Evolutionary conservation across 352 stramenopile species (phyloP).

Genomic region (Globisporangium cystogenes): DNA sequence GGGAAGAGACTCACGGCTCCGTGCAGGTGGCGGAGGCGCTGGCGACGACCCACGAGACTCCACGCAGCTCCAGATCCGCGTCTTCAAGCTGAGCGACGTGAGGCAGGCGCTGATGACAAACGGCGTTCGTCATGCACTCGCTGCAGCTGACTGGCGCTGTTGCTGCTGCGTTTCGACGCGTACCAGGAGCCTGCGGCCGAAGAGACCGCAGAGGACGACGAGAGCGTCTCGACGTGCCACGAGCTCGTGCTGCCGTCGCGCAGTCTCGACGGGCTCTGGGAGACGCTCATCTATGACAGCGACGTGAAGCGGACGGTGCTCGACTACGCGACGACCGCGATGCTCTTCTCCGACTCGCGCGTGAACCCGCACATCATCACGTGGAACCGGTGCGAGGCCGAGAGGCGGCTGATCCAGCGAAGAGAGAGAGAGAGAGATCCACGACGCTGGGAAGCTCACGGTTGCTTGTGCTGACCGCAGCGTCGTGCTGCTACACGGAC

Average conservation of each 20-base stretch:
- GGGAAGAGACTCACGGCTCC: slow-evolving; percentile 11
- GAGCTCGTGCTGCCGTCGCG: slow-evolving; percentile 63
- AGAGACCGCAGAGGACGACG: slow-evolving; percentile 75
- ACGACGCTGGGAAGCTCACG: too few species aligned
- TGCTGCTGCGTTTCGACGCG: slow-evolving; percentile 11
- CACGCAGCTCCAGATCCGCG: slow-evolving; percentile 45
- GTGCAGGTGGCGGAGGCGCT: slow-evolving; percentile 1
- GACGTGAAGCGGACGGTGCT: slow-evolving; percentile 78
- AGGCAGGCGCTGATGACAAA: slow-evolving; percentile 3
- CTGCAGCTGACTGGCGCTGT: neutral
- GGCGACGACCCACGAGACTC: slow-evolving; percentile 11
- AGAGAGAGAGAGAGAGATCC: too few species aligned
- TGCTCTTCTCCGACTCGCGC: slow-evolving; percentile 85
- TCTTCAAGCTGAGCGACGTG: slow-evolving; percentile 73
- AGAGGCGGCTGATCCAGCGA: too few species aligned
- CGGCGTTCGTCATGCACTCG: neutral
- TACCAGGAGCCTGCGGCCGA: slow-evolving; percentile 64
- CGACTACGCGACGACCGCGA: slow-evolving; percentile 85
- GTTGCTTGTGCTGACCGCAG: slow-evolving; percentile 8
- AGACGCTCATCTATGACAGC: slow-evolving; percentile 84
- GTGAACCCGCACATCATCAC: slow-evolving; percentile 89
- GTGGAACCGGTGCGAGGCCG: slow-evolving; percentile 69
- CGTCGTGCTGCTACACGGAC: slow-evolving; percentile 89
- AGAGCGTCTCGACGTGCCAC: slow-evolving; percentile 76
- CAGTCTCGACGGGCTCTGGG: slow-evolving; percentile 69